Conservation (phyloP, 257 asterid genomes). For the Petunia secreta region DNA sequence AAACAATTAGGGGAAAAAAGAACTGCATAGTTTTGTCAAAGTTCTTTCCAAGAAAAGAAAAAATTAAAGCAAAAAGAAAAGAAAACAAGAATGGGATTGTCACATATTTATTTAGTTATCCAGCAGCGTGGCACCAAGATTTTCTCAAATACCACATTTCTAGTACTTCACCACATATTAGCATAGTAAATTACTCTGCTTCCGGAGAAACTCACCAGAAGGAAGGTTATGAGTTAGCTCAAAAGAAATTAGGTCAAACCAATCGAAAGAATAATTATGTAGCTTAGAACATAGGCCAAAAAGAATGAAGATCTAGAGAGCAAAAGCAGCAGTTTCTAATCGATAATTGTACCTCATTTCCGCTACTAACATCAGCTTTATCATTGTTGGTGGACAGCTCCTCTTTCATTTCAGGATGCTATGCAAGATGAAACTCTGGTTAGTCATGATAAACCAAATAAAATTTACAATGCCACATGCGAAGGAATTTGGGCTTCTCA, state of each 20-base stretch:
- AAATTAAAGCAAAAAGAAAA: neutral
- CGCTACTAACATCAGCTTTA: constrained; percentile 46
- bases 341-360: constrained; percentile 50
- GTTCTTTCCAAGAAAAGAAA: no score
- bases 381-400: constrained; percentile 29
- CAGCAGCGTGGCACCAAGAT: no score
- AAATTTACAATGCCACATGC: constrained; percentile 11
- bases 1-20: no score
- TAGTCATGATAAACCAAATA: constrained; percentile 31
- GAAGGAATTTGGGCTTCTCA: neutral
- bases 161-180: no score
- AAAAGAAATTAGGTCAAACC: neutral
- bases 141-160: no score
- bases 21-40: no score
- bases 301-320: constrained; percentile 7
- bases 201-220: constrained; percentile 11
- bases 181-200: neutral
- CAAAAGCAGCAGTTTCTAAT: constrained; percentile 15
- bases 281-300: neutral
- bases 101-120: no score
- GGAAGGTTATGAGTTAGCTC: neutral
- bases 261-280: neutral
- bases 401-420: constrained; percentile 42
- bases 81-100: no score
- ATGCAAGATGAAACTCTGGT: constrained; percentile 30